Evolutionary conservation across 305 asterid species (phyloP).

Genomic region (Plantago lanceolata): DNA sequence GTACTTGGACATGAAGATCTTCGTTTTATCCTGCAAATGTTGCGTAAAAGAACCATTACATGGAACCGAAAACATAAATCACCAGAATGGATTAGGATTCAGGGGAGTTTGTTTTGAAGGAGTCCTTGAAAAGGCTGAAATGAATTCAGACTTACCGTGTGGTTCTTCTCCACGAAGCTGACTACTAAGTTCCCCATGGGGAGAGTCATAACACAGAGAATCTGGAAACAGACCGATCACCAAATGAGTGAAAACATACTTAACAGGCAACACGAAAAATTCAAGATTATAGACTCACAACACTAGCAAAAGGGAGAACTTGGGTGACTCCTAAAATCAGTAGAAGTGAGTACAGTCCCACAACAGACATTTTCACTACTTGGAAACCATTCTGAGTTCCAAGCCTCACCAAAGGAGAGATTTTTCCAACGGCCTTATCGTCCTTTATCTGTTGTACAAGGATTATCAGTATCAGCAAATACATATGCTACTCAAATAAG

Average conservation of each 20-base stretch:
- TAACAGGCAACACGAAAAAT: background rate
- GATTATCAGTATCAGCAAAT: background rate
- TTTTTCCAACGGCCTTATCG: constrained; percentile 54
- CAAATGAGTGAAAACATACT: too few species aligned
- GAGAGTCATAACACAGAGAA: constrained; percentile 43
- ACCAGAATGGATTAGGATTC: background rate
- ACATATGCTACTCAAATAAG: constrained; percentile 3
- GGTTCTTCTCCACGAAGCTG: constrained; percentile 46
- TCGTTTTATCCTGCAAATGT: constrained; percentile 41
- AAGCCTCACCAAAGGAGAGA: constrained; percentile 59
- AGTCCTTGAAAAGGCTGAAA: too few species aligned
- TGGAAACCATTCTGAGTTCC: constrained; percentile 44
- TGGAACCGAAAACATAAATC: background rate
- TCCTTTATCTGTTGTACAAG: constrained; percentile 35
- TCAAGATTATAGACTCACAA: constrained; percentile 31
- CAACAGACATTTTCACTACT: constrained; percentile 43
- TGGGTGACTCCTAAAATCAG: constrained; percentile 38
- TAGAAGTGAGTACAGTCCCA: constrained; percentile 39
- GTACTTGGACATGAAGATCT: constrained; percentile 44
- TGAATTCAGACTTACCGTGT: constrained; percentile 35
- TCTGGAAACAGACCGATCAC: constrained; percentile 27
- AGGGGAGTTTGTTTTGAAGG: too few species aligned
- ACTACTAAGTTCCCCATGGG: constrained; percentile 53
- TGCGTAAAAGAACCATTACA: background rate
- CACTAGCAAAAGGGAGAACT: constrained; percentile 45